Base-by-base conservation (phyloP, 2,329 filamentous ascomycete genomes). In the Pseudogymnoascus sp. region DNA sequence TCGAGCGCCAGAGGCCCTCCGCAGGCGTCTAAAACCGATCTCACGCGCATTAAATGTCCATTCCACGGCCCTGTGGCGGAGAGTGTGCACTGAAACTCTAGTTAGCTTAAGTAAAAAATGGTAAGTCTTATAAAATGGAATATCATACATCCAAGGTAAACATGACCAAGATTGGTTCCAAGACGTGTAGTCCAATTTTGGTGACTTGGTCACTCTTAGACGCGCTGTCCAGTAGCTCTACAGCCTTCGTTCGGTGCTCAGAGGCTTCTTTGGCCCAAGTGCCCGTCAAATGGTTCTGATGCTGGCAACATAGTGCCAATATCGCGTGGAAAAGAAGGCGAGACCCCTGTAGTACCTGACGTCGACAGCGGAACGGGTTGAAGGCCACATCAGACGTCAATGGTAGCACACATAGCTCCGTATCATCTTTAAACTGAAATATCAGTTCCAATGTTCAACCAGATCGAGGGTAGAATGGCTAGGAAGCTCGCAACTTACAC, bases 381-480 rank as follows among this genome's bases (percentile, higher is more conserved):
- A 68, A 65, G 11, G 67, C 62, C 31, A 71, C 71, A 62, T 75
- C 74, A 8, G 67, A 66, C 0, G 73, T 76, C 6, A 75, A 46
- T 0, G 74, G 74, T 16, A 74, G 64, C 9, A 75, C 63, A 46
- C 74, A 75, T 37, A 74, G 73, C 23, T 75, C 74, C 38, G 71
- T 66, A 60, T 76, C 72, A 63, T 75, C 74, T 75, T 59, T 16
- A 34, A 18, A 16, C 12, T 31, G 38, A 18, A 37, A n/a, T 46
- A 43, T 66, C 61, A 63, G 62, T 11, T 9, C 40, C 11, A 38
- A n/a, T 4, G 5, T 25, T 34, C 28, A 8, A 38, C 18, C 4
- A 46, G 25, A n/a, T 9, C 14, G 18, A 42, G 5, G 11, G 12
- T 31, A 49, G 3, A 28, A 42, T 61, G 28, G 14, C 18, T 42